Evolutionary conservation across 495 filamentous ascomycete genomes (phyloP), one percentile per base, ranked within the genome.

Genomic region (Neurospora tetrasperma): DNA sequence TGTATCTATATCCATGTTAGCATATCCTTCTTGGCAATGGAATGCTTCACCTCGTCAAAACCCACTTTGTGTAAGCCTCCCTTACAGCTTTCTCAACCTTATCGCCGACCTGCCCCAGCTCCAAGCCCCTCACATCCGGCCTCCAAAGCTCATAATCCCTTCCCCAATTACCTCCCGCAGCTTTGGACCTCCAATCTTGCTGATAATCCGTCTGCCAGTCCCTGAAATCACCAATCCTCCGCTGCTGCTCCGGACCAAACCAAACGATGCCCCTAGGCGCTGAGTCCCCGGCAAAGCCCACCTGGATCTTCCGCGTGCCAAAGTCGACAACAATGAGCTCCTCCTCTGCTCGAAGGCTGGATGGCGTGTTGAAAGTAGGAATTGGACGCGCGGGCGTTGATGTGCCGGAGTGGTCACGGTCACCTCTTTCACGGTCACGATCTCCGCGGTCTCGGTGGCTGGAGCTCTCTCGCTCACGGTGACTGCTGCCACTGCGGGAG

Each of bases 11-110:
- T 77, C 46, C 76, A 73, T 69, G 72, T 18, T 41, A 73, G 74
- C 42, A 43, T 42, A 8, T 43, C 1, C 9, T 9, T 9, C 11
- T 5, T 1, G 42, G 12, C 0, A 14, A 6, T 46, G 38, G 0
- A 14, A 6, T 46, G 42, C 39, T 8, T 23, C 16, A 41, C 40
- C 16, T 48, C 14, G 59, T 42, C 5, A 71, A 23, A 41, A 69
- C 81, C 59, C 78, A 90, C 86, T 93, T 94, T 73, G 90, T 92
- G 78, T 93, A 94, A n/a, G 92, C 91, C 73, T 94, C 90, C 71
- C 95, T 88, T 76, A 98, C 81, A 31, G 89, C 89, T 69, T 94
- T 86, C 80, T 98, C 96, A 40, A 98, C 86, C 81, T 93, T 95
- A 80, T 98, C 95, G 71, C 91, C 90, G 6, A 98, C 88, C 69